phyloP scores from a whole-genome alignment of 371 early-diverging fungal species.

The Mortierella sp. region DNA sequence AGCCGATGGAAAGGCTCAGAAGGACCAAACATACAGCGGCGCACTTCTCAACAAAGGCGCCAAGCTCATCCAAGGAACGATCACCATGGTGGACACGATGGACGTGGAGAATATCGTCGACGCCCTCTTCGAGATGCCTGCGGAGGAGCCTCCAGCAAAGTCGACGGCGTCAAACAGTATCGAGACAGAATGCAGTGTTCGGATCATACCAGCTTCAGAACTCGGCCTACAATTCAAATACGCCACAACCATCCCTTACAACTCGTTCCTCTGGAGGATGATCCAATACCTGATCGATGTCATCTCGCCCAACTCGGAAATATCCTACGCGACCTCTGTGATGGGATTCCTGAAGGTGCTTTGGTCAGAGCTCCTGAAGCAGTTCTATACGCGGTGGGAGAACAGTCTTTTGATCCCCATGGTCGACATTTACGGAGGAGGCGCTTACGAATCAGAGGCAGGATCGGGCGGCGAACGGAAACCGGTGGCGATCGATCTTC shows the following conservation, averaged over 20 bases:
- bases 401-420: slow-evolving; percentile 67
- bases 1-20: slow-evolving; percentile 4
- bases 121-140: slow-evolving; percentile 25
- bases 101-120: slow-evolving; percentile 57
- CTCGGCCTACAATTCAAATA: slow-evolving; percentile 65
- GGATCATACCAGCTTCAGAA: slow-evolving; percentile 57
- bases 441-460: slow-evolving; percentile 16
- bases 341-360: slow-evolving; percentile 75
- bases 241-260: slow-evolving; percentile 71
- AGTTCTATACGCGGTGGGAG: slow-evolving; percentile 80
- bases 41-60: slow-evolving; percentile 43
- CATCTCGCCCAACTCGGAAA: slow-evolving; percentile 61
- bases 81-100: slow-evolving; percentile 47
- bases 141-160: not conserved
- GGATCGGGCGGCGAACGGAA: slow-evolving; percentile 29
- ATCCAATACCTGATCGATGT: slow-evolving; percentile 68
- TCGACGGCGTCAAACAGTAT: not conserved
- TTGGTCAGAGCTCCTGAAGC: slow-evolving; percentile 76
- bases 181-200: not conserved
- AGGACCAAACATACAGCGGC: slow-evolving; percentile 11
- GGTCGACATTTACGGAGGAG: slow-evolving; percentile 58
- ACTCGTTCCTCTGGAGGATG: slow-evolving; percentile 82
- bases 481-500: slow-evolving; percentile 76
- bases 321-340: slow-evolving; percentile 60
- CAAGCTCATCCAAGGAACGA: slow-evolving; percentile 34